These are phyloP conservation scores for Ceratopteris richardii DNA, from an alignment of 75 land plant genomes.

Conservation along the genomic window DNA sequence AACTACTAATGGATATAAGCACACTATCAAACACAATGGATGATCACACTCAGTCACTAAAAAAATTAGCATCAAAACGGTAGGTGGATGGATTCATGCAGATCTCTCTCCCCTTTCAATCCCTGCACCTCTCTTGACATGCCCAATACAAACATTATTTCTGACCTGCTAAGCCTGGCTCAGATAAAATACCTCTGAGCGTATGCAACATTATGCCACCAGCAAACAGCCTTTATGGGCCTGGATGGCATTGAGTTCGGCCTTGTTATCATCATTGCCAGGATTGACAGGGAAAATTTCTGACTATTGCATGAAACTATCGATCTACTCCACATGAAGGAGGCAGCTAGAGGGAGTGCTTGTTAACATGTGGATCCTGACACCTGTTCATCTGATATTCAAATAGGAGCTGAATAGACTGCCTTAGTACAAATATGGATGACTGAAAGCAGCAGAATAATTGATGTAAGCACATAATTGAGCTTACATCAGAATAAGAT, in stretches of 20 bases:
- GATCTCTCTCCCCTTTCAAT: too few species aligned
- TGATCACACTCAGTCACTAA: too few species aligned
- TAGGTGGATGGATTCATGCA: too few species aligned
- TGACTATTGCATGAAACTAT: not conserved
- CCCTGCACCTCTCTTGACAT: too few species aligned
- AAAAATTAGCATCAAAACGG: too few species aligned
- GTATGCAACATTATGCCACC: conserved; percentile 1
- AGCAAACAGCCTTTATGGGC: not conserved
- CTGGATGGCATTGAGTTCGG: conserved; percentile 1
- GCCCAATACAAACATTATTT: too few species aligned
- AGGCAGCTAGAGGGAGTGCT: not conserved
- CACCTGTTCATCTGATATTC: not conserved
- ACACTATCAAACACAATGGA: too few species aligned
- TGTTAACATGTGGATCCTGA: not conserved
- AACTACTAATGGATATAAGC: too few species aligned
- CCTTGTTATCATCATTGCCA: conserved; percentile 2
- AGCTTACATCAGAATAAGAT: too few species aligned
- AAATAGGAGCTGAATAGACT: not conserved
- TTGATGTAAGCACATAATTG: too few species aligned
- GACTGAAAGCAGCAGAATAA: not conserved
- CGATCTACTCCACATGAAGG: not conserved
- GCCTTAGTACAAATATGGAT: not conserved
- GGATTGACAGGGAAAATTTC: not conserved
- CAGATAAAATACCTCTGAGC: too few species aligned
- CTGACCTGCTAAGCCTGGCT: too few species aligned